These are phyloP conservation scores for Pleurotus salmoneostramineus DNA, from an alignment of 768 basidiomycete genomes.

Conservation along the genomic window DNA sequence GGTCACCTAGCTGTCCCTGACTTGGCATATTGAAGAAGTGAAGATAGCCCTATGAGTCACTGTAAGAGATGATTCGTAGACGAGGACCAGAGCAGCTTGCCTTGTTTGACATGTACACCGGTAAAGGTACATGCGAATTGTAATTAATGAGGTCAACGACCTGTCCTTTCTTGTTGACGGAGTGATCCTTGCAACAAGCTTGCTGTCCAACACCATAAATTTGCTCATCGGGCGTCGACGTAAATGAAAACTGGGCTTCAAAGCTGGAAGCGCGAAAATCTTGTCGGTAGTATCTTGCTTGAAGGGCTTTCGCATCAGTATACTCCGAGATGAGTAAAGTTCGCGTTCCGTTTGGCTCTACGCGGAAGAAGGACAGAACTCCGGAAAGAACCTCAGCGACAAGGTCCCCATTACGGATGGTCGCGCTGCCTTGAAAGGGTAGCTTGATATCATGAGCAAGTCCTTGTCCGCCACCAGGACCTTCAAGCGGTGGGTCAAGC, in stretches of 20 bases:
- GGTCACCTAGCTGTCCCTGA: conserved; percentile 27
- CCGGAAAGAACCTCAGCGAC: conserved; percentile 20
- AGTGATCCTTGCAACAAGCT: conserved; percentile 30
- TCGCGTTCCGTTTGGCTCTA: conserved; percentile 22
- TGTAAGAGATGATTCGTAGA: not conserved
- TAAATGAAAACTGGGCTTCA: conserved; percentile 26
- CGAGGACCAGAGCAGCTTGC: conserved; percentile 9
- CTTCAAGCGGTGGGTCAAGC: conserved; percentile 32
- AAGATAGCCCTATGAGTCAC: conserved; percentile 23
- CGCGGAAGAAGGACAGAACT: conserved; percentile 24
- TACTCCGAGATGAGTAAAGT: conserved; percentile 25
- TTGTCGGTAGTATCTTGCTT: conserved; percentile 25
- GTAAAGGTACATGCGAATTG: conserved; percentile 30
- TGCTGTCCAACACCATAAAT: conserved; percentile 34
- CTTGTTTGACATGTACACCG: conserved; percentile 34
- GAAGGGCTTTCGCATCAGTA: conserved; percentile 25
- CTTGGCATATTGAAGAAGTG: conserved; percentile 33
- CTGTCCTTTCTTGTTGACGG: conserved; percentile 34
- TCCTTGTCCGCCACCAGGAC: conserved; percentile 24
- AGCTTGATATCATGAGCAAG: conserved; percentile 24
- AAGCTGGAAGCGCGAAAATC: conserved; percentile 27
- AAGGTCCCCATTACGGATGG: conserved; percentile 28
- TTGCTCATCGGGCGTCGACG: conserved; percentile 26
- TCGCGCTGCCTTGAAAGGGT: conserved; percentile 23
- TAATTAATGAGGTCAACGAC: conserved; percentile 32